phyloP scores from a whole-genome alignment of 169 alveolate genomes.

The Plasmodium cynomolgi region DNA sequence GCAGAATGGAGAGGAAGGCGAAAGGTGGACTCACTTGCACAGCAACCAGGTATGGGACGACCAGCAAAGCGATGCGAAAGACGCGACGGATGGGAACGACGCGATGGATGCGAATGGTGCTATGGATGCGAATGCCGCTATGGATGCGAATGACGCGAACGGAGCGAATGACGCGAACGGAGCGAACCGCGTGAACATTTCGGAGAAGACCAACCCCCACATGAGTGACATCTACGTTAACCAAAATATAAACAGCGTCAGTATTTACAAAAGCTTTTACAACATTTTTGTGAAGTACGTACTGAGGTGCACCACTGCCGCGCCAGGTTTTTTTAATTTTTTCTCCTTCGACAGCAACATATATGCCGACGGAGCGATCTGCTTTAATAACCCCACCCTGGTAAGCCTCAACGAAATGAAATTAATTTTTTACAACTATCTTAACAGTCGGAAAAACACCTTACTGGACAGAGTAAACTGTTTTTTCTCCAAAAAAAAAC shows the following conservation, averaged over 20 bases:
- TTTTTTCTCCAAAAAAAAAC: not conserved
- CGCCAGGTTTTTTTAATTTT: constrained; percentile 88
- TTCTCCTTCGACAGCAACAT: constrained; percentile 81
- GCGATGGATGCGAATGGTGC: not conserved
- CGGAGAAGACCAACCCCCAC: not conserved
- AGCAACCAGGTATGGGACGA: not conserved
- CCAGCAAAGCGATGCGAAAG: not conserved
- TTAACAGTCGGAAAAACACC: constrained; percentile 14
- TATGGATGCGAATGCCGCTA: not conserved
- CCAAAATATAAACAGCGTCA: constrained; percentile 20
- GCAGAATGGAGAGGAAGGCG: not conserved
- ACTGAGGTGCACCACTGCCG: constrained; percentile 90
- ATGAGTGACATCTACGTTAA: constrained; percentile 48
- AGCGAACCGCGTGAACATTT: not conserved
- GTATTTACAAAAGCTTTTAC: constrained; percentile 77
- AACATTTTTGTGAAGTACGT: constrained; percentile 81
- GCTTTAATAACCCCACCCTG: constrained; percentile 89
- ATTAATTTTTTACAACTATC: constrained; percentile 80
- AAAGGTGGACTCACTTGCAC: not conserved
- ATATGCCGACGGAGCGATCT: constrained; percentile 89
- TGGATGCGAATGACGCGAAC: not conserved
- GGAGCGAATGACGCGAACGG: not conserved
- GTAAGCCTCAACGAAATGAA: constrained; percentile 88
- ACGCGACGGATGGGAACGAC: not conserved
- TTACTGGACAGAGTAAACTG: constrained; percentile 23